Conservation (phyloP, 1,284 basidiomycete genomes). For the Apiotrichum montevideense region DNA sequence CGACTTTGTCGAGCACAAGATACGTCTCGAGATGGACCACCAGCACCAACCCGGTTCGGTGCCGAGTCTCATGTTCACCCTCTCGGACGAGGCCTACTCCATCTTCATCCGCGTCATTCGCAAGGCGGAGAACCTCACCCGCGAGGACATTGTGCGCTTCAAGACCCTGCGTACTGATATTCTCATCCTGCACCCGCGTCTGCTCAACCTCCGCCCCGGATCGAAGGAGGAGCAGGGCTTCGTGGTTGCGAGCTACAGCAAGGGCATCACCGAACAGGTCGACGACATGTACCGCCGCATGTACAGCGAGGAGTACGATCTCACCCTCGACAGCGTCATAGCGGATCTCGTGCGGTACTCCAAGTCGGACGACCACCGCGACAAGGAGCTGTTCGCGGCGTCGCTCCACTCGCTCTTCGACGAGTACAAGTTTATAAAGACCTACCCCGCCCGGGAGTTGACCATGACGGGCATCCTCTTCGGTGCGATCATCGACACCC, state of each 20-base stretch:
- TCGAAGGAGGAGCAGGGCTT: slow-evolving; percentile 88
- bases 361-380: slow-evolving; percentile 70
- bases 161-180: slow-evolving; percentile 89
- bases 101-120: slow-evolving; percentile 84
- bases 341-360: slow-evolving; percentile 78
- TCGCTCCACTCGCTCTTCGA: slow-evolving; percentile 99
- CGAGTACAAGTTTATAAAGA: slow-evolving; percentile 99
- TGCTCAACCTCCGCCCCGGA: slow-evolving; percentile 90
- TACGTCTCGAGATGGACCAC: slow-evolving; percentile 74
- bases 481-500: slow-evolving; percentile 89
- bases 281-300: slow-evolving; percentile 96
- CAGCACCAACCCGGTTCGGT: slow-evolving; percentile 60
- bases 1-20: slow-evolving; percentile 81
- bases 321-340: slow-evolving; percentile 91
- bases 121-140: slow-evolving; percentile 50
- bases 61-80: slow-evolving; percentile 49
- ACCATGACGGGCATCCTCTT: slow-evolving; percentile 95
- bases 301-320: slow-evolving; percentile 78
- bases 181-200: slow-evolving; percentile 89
- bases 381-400: slow-evolving; percentile 96
- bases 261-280: slow-evolving; percentile 87
- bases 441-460: slow-evolving; percentile 88
- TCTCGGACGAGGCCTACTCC: slow-evolving; percentile 64
- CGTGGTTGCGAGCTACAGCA: slow-evolving; percentile 76
- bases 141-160: slow-evolving; percentile 77